Conservation (phyloP, 352 stramenopile species). For the Pythium pyrilobum region DNA sequence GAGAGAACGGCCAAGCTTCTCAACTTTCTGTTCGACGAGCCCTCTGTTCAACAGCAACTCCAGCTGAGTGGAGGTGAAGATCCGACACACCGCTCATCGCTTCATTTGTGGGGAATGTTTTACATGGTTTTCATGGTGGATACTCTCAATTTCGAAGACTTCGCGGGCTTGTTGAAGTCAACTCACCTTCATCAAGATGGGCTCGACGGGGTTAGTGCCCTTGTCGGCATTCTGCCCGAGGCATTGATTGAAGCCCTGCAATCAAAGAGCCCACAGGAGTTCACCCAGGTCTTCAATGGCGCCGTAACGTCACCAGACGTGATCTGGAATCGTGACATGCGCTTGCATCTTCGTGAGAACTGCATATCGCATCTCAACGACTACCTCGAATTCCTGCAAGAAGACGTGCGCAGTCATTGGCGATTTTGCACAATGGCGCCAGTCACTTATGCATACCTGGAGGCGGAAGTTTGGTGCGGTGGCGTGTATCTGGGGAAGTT, state of each 20-base stretch:
- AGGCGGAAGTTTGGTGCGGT: constrained; percentile 91
- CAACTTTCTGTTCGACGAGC: constrained; percentile 54
- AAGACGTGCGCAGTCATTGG: constrained; percentile 87
- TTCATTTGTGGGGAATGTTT: constrained; percentile 70
- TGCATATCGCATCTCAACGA: constrained; percentile 91
- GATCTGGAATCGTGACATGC: constrained; percentile 94
- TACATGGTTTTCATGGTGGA: constrained; percentile 66
- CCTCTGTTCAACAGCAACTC: constrained; percentile 19
- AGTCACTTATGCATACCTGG: constrained; percentile 85
- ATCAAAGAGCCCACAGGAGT: constrained; percentile 69
- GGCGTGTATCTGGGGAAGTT: constrained; percentile 92
- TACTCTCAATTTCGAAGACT: constrained; percentile 42
- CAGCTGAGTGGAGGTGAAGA: constrained; percentile 16
- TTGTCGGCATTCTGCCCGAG: constrained; percentile 86
- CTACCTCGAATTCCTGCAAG: constrained; percentile 82
- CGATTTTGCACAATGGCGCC: constrained; percentile 91
- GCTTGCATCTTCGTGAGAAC: constrained; percentile 81
- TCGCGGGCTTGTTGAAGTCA: constrained; percentile 60
- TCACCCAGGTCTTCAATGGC: constrained; percentile 86
- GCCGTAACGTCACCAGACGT: constrained; percentile 87
- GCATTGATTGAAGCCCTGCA: constrained; percentile 89
- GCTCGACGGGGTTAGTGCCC: constrained; percentile 50
- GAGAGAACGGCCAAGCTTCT: constrained; percentile 54
- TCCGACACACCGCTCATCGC: constrained; percentile 25
- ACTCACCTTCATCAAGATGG: constrained; percentile 54